Evolutionary conservation across 441 rosid species (phyloP).

Genomic region (Euphorbia corollata): DNA sequence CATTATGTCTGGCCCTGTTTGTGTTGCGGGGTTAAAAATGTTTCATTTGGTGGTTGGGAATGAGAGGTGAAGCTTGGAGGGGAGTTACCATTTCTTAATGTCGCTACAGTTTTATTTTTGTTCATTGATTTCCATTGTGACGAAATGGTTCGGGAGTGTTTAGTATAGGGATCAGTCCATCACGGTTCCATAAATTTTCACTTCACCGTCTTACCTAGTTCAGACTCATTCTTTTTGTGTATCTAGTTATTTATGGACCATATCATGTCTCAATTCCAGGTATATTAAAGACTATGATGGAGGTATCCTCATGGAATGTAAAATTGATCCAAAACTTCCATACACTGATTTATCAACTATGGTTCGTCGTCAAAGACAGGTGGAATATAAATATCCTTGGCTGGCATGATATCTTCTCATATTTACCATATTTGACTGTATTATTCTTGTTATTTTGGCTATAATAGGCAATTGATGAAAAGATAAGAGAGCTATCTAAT

Average conservation of each 20-base stretch:
- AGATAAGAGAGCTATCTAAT: conserved; percentile 87
- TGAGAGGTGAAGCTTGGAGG: neutral
- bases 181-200: neutral
- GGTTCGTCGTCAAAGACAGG: conserved; percentile 92
- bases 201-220: conserved; percentile 2
- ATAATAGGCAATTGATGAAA: conserved; percentile 88
- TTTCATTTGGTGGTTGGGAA: neutral
- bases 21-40: neutral
- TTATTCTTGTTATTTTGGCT: conserved; percentile 24
- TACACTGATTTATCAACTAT: conserved; percentile 86
- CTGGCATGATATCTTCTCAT: neutral
- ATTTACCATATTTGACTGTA: neutral
- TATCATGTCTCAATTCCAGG: conserved; percentile 31
- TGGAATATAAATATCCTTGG: conserved; percentile 21
- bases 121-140: neutral
- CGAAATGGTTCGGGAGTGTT: neutral
- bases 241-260: conserved; percentile 1
- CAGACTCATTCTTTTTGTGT: neutral
- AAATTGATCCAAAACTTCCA: conserved; percentile 94
- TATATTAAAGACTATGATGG: conserved; percentile 99
- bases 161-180: neutral
- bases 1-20: neutral
- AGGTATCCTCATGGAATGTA: conserved; percentile 97
- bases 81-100: neutral
- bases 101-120: neutral